Conservation (phyloP, 1,284 basidiomycete species). For the Cryptococcus deneoformans region DNA sequence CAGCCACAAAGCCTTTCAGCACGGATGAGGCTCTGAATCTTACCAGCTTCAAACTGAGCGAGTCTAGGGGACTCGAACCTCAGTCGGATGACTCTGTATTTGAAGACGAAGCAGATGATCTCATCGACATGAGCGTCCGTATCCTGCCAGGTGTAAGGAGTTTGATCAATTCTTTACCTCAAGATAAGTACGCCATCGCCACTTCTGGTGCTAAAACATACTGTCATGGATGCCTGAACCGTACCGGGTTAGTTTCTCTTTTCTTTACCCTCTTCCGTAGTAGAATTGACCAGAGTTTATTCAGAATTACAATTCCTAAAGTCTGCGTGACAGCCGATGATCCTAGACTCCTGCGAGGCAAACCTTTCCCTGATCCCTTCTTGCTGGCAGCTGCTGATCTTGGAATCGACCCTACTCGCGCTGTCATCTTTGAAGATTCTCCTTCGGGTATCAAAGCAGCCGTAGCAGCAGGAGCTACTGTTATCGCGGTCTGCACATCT, state of each 20-base stretch:
- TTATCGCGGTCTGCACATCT: conserved; percentile 68
- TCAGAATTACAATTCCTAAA: conserved; percentile 66
- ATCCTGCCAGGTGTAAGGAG: conserved; percentile 70
- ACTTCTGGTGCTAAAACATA: conserved; percentile 74
- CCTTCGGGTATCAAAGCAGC: conserved; percentile 70
- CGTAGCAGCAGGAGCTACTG: conserved; percentile 67
- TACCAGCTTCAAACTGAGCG: conserved; percentile 6
- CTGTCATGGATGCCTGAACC: conserved; percentile 25
- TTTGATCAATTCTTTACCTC: conserved; percentile 66
- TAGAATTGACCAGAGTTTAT: conserved; percentile 29
- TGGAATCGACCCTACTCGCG: conserved; percentile 54
- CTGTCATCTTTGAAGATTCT: conserved; percentile 72
- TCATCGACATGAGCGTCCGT: conserved; percentile 64
- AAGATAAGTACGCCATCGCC: conserved; percentile 67
- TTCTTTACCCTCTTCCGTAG: neutral
- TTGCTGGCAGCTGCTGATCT: conserved; percentile 69
- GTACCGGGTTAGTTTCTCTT: conserved; percentile 13
- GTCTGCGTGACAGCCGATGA: conserved; percentile 79
- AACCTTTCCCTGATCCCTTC: conserved; percentile 71
- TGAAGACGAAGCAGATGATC: conserved; percentile 55
- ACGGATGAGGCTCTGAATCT: conserved; percentile 5
- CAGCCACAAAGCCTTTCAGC: conserved; percentile 12
- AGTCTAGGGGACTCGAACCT: neutral
- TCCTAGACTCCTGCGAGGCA: conserved; percentile 52
- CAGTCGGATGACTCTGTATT: conserved; percentile 34